Base-by-base conservation (phyloP, 2,329 filamentous ascomycete species). In the Cytospora piceicola region DNA sequence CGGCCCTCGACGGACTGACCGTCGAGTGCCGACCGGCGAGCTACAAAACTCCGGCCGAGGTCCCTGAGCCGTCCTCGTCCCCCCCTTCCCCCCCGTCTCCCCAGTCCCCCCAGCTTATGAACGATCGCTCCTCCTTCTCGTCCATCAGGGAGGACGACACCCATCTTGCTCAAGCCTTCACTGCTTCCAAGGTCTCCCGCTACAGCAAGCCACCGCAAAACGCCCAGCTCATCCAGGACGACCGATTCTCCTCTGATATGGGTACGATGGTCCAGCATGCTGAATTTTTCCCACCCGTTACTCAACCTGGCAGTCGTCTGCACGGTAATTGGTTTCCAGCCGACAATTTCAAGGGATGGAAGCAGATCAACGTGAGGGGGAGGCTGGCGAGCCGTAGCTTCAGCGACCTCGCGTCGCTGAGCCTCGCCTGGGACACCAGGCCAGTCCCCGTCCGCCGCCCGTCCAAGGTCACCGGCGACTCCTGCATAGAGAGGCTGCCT, bases 401-500 rank as follows among this genome's bases (percentile, higher is more conserved):
- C 74, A 83, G 86, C 51, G 85, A 89, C 73, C 77, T 89, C 70
- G 83, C 84, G 71, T 80, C 80, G 67, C 73, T 88, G 72, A 80
- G 80, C 66, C 81, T 85, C 74, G 80, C 83, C 56, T 88, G 85
- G 83, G 83, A 82, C 65, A 75, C 79, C 58, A 77, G 70, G 76
- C 39, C 69, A 27, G 63, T 36, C 49, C 46, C 34, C 42, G 61
- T 54, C 30, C 70, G 64, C 32, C 29, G 69, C 52, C 58, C 71
- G 0, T 64, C 64, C 15, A 56, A 72, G 66, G 58, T 64, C 27
- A 76, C 81, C n/a, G 85, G 85, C 64, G 73, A 79, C 27, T 80
- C 89, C 27, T 80, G 83, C 30, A 78, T 94, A 51, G 91, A 93
- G 79, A 85, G 76, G 67, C 81, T 94, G 9, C 90, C 90, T 0